These are phyloP conservation scores for Penicillium cinerascens DNA, from an alignment of 495 filamentous ascomycete genomes.

Conservation along the genomic window DNA sequence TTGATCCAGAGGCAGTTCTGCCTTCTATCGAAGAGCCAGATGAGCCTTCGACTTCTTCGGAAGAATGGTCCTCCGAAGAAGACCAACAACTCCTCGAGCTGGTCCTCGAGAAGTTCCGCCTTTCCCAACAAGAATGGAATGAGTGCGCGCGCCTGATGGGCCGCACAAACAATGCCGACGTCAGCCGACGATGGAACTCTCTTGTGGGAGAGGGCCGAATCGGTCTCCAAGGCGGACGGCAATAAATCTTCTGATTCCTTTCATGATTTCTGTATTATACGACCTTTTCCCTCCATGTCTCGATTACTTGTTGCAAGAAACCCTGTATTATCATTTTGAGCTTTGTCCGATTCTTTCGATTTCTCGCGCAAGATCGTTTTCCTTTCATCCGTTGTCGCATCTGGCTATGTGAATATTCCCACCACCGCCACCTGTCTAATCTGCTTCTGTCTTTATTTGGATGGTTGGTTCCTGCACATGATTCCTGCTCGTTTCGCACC, in stretches of 20 bases:
- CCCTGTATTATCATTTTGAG: conserved; percentile 22
- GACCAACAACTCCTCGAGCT: conserved; percentile 69
- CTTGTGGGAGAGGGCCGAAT: conserved; percentile 61
- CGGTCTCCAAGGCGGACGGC: conserved; percentile 39
- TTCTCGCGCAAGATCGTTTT: conserved; percentile 2
- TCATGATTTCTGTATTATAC: conserved; percentile 21
- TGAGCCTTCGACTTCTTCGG: conserved; percentile 11
- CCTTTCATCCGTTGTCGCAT: conserved; percentile 11
- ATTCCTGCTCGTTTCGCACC: conserved; percentile 4
- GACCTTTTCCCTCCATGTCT: conserved; percentile 9
- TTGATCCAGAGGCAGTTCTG: conserved; percentile 35
- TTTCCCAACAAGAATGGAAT: conserved; percentile 72
- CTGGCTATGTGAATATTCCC: conserved; percentile 26
- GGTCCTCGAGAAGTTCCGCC: conserved; percentile 70
- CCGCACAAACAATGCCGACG: conserved; percentile 55
- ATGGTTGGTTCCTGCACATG: conserved; percentile 10
- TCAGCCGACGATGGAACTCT: conserved; percentile 68
- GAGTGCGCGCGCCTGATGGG: conserved; percentile 69
- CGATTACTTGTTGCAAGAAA: conserved; percentile 12
- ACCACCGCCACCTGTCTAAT: not conserved
- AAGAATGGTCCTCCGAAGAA: conserved; percentile 63
- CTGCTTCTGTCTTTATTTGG: conserved; percentile 1
- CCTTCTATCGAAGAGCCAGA: conserved; percentile 41
- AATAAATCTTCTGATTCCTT: conserved; percentile 19
- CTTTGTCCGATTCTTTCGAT: conserved; percentile 2